Base-by-base conservation (phyloP, 331 rosid species). In the Stylosanthes scabra region DNA sequence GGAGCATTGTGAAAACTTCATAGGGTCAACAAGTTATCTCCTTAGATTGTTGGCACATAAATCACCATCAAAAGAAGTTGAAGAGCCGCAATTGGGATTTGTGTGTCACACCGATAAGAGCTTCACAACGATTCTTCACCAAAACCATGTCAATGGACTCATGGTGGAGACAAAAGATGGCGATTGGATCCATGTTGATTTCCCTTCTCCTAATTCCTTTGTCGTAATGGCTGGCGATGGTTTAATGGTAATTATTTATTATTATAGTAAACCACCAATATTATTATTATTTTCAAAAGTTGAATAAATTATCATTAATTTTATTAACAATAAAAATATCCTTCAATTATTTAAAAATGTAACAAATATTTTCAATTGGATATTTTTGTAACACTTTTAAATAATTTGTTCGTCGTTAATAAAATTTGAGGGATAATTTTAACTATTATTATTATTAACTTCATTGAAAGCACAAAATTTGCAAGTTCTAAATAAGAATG, bases 81-180 rank as follows among this genome's bases (percentile, higher is more conserved):
- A 31, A 0, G 74, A 86, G 50, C 75, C 87, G 41, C 79, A 70
- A 57, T 73, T 90, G 46, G 91, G 85, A 6, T 84, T 92, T n/a
- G 85, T 86, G 2, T 15, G 86, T 61, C 97, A 92, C 71, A 92
- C 92, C 1, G 97, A 92, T 76, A 92, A 90, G 81, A 92, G 94
- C 82, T 90, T 90, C 88, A 90, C 92, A 28, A 88, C 97, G 61
- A 76, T 90, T 60, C 87, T 92, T 78, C 81, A 86, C 47, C 97
- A 92, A 71, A 85, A 89, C 50, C 86, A 86, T 9, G 75, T 84
- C 37, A 84, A 86, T 55, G 97, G 86, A 41, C 83, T 92, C 68
- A 79, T 82, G 80, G 83, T 92, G 10, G 84, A 86, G 79, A 83
- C 88, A 4, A 88, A 46, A 77, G 70, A 85, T 66, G 96, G 91